These are phyloP conservation scores for Calamus simplicifolius DNA, from an alignment of 176 grass and related monocot species.

Conservation along the genomic window DNA sequence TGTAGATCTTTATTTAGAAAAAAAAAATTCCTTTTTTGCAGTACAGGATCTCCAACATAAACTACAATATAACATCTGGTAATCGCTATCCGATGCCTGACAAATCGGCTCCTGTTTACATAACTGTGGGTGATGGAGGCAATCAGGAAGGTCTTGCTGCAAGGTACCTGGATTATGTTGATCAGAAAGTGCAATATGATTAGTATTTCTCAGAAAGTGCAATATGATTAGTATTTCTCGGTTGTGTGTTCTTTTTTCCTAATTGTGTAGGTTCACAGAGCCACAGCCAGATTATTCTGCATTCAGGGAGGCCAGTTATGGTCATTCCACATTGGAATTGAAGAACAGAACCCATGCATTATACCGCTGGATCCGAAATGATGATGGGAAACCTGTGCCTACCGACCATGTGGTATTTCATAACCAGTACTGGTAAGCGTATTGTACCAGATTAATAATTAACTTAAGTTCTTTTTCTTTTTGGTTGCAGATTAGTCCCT, in stretches of 20 bases:
- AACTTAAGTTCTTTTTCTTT: background rate
- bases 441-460: background rate
- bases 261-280: constrained; percentile 45
- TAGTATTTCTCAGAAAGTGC: background rate
- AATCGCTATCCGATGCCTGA: constrained; percentile 61
- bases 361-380: constrained; percentile 86
- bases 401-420: constrained; percentile 66
- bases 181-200: too few species aligned
- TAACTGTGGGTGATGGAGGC: constrained; percentile 90
- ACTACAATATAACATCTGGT: constrained; percentile 89
- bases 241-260: background rate
- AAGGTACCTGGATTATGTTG: constrained; percentile 22
- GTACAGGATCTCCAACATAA: constrained; percentile 91
- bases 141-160: constrained; percentile 94
- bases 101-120: constrained; percentile 84
- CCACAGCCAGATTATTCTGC: constrained; percentile 93
- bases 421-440: constrained; percentile 82
- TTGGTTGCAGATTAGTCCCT: too few species aligned
- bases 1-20: too few species aligned
- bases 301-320: constrained; percentile 91
- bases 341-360: constrained; percentile 85
- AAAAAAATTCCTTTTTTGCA: constrained; percentile 19
- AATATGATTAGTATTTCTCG: too few species aligned
- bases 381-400: constrained; percentile 67
- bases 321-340: constrained; percentile 75